phyloP scores from a whole-genome alignment of 306 rosid species.

The Quercus suber region DNA sequence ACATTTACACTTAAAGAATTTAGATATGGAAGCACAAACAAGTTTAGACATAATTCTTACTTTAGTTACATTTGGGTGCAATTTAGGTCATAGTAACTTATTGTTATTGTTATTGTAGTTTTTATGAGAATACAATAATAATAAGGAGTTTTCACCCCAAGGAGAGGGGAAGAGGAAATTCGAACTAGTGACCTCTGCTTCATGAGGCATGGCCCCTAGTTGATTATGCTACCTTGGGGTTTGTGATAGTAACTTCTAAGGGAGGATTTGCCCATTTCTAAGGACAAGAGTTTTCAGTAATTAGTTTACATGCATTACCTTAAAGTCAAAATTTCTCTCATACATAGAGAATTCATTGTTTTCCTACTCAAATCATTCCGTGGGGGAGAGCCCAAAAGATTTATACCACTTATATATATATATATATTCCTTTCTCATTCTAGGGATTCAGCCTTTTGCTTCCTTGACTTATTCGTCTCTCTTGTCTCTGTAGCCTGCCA shows the following conservation, averaged over 20 bases:
- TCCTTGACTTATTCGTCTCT: too few relatives aligned
- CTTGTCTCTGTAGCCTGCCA: too few relatives aligned
- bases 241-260: background rate
- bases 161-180: too few relatives aligned
- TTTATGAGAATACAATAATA: too few relatives aligned
- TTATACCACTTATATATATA: too few relatives aligned
- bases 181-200: too few relatives aligned
- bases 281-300: background rate
- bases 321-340: background rate
- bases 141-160: too few relatives aligned
- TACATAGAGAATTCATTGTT: background rate
- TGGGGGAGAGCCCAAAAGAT: background rate
- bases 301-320: background rate
- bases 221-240: too few relatives aligned
- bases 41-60: background rate
- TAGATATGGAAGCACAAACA: background rate
- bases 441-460: too few relatives aligned
- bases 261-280: background rate
- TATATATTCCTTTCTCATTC: too few relatives aligned
- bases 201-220: too few relatives aligned
- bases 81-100: background rate
- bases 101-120: too few relatives aligned
- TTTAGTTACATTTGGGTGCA: background rate
- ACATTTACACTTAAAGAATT: background rate
- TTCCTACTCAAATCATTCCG: background rate